Percentiles rank a stretch among this genome's conserved stretches.
These are phyloP conservation scores for Drosera spatulata DNA, from an alignment of 179 eudicot species.

Conservation along the genomic window DNA sequence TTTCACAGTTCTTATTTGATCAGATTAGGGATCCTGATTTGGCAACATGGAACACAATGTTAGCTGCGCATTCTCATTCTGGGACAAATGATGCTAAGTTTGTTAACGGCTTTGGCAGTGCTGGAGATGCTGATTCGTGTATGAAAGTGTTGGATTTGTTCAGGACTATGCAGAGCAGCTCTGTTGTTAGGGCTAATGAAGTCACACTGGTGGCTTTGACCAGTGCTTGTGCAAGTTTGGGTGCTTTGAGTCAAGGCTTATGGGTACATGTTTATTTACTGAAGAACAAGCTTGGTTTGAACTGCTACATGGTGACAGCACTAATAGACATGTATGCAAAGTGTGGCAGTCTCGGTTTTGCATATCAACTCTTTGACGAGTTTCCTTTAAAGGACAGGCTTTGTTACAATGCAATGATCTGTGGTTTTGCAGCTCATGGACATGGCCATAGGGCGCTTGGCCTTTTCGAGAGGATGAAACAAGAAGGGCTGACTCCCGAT, in stretches of 20 bases:
- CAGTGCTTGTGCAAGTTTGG: conserved; percentile 23
- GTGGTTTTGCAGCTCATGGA: conserved; percentile 62
- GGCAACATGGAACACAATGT: conserved; percentile 36
- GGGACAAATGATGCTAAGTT: conserved; percentile 7
- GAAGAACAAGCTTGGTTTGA: conserved; percentile 3
- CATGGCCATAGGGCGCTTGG: conserved; percentile 32
- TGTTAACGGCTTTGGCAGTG: conserved; percentile 10
- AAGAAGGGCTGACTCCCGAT: conserved; percentile 37
- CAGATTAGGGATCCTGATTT: conserved; percentile 21
- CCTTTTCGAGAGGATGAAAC: conserved; percentile 39
- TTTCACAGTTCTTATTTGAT: conserved; percentile 22
- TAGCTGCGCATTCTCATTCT: conserved; percentile 22
- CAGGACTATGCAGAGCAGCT: conserved; percentile 14
- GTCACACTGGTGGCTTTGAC: conserved; percentile 18
- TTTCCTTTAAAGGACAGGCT: conserved; percentile 20
- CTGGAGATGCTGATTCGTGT: conserved; percentile 8
- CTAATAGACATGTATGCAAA: conserved; percentile 70
- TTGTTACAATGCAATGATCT: conserved; percentile 54
- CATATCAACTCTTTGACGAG: conserved; percentile 22
- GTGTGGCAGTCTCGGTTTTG: conserved; percentile 44
- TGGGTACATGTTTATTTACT: conserved; percentile 24
- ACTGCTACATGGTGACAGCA: conserved; percentile 17
- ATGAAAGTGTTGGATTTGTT: conserved; percentile 18
- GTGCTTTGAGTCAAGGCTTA: conserved; percentile 18
- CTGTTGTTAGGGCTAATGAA: conserved; percentile 19